phyloP scores from a whole-genome alignment of 805 yeast genomes.

The Blastobotrys peoriensis region DNA sequence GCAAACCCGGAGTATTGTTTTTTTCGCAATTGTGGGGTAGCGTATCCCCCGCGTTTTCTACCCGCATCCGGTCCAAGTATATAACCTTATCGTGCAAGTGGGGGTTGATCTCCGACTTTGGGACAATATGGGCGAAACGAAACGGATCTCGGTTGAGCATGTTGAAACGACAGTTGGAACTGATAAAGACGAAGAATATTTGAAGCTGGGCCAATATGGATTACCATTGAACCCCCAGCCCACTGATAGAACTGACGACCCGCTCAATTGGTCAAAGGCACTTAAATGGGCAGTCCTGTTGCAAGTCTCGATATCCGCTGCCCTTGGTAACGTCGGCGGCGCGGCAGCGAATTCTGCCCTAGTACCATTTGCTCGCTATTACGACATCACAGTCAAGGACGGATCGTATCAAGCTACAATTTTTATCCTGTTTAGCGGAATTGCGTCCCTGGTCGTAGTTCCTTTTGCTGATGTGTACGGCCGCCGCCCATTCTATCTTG shows the following conservation, averaged over 20 bases:
- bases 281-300: constrained; percentile 45
- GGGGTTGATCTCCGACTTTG: too few species aligned
- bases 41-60: too few species aligned
- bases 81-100: too few species aligned
- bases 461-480: constrained; percentile 47
- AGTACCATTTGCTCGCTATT: constrained; percentile 32
- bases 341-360: constrained; percentile 44
- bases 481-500: constrained; percentile 40
- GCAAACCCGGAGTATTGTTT: too few species aligned
- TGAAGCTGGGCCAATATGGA: too few species aligned
- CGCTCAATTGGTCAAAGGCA: constrained; percentile 52
- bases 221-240: constrained; percentile 66
- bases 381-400: constrained; percentile 34
- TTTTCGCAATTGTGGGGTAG: too few species aligned
- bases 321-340: constrained; percentile 41
- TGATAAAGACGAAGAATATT: too few species aligned
- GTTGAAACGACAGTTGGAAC: too few species aligned
- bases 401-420: constrained; percentile 46
- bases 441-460: constrained; percentile 46
- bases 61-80: too few species aligned
- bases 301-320: constrained; percentile 32
- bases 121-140: too few species aligned
- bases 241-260: constrained; percentile 63
- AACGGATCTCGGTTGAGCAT: too few species aligned
- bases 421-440: constrained; percentile 45